Conservation (phyloP, 2,329 filamentous ascomycete species). For the Colletotrichum magnum region DNA sequence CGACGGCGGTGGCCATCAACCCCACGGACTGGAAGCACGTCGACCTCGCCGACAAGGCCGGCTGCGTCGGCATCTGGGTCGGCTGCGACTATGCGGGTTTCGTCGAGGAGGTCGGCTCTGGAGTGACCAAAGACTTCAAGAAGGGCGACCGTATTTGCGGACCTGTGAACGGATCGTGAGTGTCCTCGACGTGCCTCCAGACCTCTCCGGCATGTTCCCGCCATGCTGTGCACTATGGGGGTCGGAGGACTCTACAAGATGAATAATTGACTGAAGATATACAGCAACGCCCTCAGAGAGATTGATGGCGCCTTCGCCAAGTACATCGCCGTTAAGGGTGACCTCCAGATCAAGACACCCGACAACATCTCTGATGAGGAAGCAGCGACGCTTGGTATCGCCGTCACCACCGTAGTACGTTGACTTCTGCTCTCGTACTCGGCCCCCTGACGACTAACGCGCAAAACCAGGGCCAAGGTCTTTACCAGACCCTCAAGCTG, state of each 20-base stretch:
- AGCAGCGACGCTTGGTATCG: slow-evolving; percentile 61
- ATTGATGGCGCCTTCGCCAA: slow-evolving; percentile 60
- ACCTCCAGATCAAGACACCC: slow-evolving; percentile 60
- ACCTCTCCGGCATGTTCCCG: not conserved
- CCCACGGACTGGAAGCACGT: slow-evolving; percentile 55
- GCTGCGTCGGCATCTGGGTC: slow-evolving; percentile 44
- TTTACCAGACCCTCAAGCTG: slow-evolving; percentile 63
- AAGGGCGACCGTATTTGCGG: slow-evolving; percentile 64
- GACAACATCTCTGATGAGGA: slow-evolving; percentile 60
- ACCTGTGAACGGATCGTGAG: slow-evolving; percentile 52
- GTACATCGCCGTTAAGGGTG: slow-evolving; percentile 55
- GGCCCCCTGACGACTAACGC: not conserved
- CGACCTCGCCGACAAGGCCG: slow-evolving; percentile 41
- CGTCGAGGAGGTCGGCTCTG: slow-evolving; percentile 60
- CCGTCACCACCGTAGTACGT: slow-evolving; percentile 57
- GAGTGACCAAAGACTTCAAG: slow-evolving; percentile 59
- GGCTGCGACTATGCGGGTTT: slow-evolving; percentile 65
- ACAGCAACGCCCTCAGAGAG: slow-evolving; percentile 42
- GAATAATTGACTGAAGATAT: slow-evolving; percentile 1
- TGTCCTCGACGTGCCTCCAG: no score
- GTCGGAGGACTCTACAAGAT: not conserved
- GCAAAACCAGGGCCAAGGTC: slow-evolving; percentile 56
- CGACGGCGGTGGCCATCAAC: slow-evolving; percentile 54
- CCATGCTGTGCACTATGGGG: not conserved
- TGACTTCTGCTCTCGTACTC: not conserved